These are phyloP conservation scores for Neoscytalidium dimidiatum DNA, from an alignment of 2,329 filamentous ascomycete species.

Conservation along the genomic window DNA sequence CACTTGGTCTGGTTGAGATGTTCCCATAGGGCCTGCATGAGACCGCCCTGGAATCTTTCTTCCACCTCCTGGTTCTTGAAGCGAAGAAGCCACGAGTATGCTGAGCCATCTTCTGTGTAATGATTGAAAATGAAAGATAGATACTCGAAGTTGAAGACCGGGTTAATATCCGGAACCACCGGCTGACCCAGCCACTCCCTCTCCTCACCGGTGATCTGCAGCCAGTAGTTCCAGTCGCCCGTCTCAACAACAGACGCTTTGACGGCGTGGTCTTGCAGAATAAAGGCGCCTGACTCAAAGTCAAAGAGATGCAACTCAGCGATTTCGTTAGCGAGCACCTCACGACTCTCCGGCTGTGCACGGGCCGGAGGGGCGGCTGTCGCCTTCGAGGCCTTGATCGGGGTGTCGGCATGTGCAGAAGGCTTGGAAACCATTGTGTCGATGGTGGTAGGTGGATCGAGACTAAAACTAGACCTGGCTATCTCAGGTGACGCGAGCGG, in stretches of 20 bases:
- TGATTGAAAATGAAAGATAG: constrained; percentile 99
- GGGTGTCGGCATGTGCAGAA: constrained; percentile 44
- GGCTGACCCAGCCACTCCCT: constrained; percentile 85
- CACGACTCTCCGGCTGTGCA: constrained; percentile 66
- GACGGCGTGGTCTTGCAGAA: constrained; percentile 74
- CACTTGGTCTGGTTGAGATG: constrained; percentile 93
- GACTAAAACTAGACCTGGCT: constrained; percentile 13
- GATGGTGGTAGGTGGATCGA: constrained; percentile 13
- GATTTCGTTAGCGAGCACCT: constrained; percentile 72
- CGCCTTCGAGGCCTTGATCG: constrained; percentile 46
- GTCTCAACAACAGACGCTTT: constrained; percentile 81
- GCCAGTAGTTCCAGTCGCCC: constrained; percentile 93
- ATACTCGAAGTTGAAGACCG: constrained; percentile 98
- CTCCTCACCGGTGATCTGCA: constrained; percentile 76
- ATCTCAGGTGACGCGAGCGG: constrained; percentile 35
- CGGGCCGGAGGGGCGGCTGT: constrained; percentile 63
- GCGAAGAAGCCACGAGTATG: constrained; percentile 91
- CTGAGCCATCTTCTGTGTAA: constrained; percentile 82
- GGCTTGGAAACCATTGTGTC: constrained; percentile 18
- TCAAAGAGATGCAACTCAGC: constrained; percentile 95
- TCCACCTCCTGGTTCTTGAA: constrained; percentile 82
- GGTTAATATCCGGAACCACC: constrained; percentile 88
- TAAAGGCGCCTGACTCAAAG: constrained; percentile 81
- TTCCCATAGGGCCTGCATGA: constrained; percentile 97
- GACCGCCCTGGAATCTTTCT: constrained; percentile 86